Base-by-base conservation (phyloP, 176 grass and related monocot genomes). In the Oryza nivara region DNA sequence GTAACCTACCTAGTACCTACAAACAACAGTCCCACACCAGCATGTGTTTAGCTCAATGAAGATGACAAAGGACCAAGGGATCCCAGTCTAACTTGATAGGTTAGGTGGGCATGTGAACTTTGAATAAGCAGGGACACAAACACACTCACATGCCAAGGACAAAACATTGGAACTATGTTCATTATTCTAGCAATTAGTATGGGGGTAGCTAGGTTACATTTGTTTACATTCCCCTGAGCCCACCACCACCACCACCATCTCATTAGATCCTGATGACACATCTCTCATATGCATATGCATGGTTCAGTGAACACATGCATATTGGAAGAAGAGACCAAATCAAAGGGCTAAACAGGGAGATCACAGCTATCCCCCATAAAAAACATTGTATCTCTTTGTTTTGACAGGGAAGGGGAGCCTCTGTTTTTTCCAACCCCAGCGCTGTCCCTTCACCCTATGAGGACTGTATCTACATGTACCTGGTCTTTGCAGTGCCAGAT, bases 31-130 rank as follows among this genome's bases (percentile, higher is more conserved):
- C 56, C 56, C 4, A 20, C 20, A 61, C 19, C 4, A 61, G 56
- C 56, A 61, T 61, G 19, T 61, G 56, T 61, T 61, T 22, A 61
- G 20, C 56, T 9, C 65, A 67, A 66, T 61, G 19, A 22, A 22
- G 26, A 47, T 32, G 16, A 35, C 15, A 41, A 54, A 54, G 51
- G 15, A 17, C 51, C 15, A 54, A 54, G 48, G 7, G 48, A 75
- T 34, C 40, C 19, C 22, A 25, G 23, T 34, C 9, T 86, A 64
- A 2, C 72, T 81, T 44, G 35, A 47, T 41, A 65, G 41, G n/a
- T 68, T 88, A 17, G 73, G 73, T 83, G 56, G 17, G 80, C 86
- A 78, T 51, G 86, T 78, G 67, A 83, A 54, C 80, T 72, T 83
- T 51, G 73, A 77, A 71, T 8, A 36, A 26, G 44, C 2, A n/a